A percentile compares a stretch with the other conserved stretches of the same genome.
phyloP scores from a whole-genome alignment of 2,329 filamentous ascomycete species.

The Arthrocladium fulminans region DNA sequence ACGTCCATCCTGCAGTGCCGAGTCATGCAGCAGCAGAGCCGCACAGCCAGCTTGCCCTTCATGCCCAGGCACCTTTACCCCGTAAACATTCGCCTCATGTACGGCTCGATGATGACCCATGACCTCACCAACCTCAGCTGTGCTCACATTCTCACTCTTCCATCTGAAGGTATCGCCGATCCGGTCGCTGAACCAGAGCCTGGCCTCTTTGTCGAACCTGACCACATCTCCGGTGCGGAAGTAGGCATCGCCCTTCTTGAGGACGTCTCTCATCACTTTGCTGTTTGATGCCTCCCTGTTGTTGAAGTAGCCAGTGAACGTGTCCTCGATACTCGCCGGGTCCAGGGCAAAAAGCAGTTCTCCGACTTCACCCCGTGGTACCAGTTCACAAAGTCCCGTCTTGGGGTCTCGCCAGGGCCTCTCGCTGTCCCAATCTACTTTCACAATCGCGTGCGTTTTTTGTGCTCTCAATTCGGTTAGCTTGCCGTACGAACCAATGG shows the following conservation, averaged over 20 bases:
- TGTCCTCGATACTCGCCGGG: constrained; percentile 46
- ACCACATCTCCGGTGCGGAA: constrained; percentile 62
- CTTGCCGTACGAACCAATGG: constrained; percentile 64
- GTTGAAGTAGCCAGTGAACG: constrained; percentile 62
- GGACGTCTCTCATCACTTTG: constrained; percentile 57
- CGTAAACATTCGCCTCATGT: constrained; percentile 54
- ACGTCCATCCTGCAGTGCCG: constrained; percentile 7
- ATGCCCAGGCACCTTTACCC: constrained; percentile 55
- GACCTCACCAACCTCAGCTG: constrained; percentile 57
- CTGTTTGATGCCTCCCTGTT: constrained; percentile 58
- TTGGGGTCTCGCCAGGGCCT: constrained; percentile 56
- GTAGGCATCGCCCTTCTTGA: constrained; percentile 58
- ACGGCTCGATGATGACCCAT: constrained; percentile 50
- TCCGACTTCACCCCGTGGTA: constrained; percentile 55
- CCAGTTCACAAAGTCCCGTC: constrained; percentile 59
- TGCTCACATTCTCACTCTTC: constrained; percentile 63
- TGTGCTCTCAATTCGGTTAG: constrained; percentile 51
- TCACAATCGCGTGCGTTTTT: constrained; percentile 49
- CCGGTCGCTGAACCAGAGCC: constrained; percentile 62
- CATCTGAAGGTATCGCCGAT: constrained; percentile 67
- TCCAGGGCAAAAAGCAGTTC: constrained; percentile 67
- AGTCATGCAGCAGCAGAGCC: constrained; percentile 34
- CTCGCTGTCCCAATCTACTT: constrained; percentile 64
- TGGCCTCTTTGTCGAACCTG: constrained; percentile 51
- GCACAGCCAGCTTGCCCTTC: constrained; percentile 61